phyloP scores from a whole-genome alignment of 2,329 filamentous ascomycete species.

The Rutstroemia sydowiana region DNA sequence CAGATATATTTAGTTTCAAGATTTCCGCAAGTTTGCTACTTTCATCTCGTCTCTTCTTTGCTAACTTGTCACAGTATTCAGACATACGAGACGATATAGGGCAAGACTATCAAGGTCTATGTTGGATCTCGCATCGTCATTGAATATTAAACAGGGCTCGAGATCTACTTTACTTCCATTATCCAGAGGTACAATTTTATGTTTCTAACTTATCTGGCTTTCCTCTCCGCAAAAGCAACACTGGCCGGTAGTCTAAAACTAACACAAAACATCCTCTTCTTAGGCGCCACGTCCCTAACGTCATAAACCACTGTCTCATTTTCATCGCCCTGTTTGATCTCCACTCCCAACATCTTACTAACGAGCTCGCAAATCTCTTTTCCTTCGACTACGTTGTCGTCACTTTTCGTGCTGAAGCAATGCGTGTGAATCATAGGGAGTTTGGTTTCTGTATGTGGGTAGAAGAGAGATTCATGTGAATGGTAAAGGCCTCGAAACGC shows the following conservation, averaged over 20 bases:
- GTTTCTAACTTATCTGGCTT: not conserved
- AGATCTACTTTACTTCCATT: not conserved
- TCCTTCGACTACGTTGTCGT: conserved; percentile 58
- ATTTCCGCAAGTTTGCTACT: too few relatives aligned
- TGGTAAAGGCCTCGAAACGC: conserved; percentile 73
- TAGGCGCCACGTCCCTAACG: conserved; percentile 82
- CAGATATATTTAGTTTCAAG: too few relatives aligned
- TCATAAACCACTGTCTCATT: conserved; percentile 47
- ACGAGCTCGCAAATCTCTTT: conserved; percentile 62
- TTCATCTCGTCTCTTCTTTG: too few relatives aligned
- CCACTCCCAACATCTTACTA: conserved; percentile 38
- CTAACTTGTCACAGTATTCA: too few relatives aligned
- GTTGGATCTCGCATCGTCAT: not conserved
- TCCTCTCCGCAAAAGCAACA: conserved; percentile 59
- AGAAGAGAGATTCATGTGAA: conserved; percentile 59
- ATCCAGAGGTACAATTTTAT: too few relatives aligned
- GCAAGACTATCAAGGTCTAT: too few relatives aligned
- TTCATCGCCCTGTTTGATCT: conserved; percentile 37
- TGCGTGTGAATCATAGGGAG: conserved; percentile 89
- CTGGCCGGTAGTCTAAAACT: conserved; percentile 78
- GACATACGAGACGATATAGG: too few relatives aligned
- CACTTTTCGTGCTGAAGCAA: conserved; percentile 80
- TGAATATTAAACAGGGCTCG: not conserved
- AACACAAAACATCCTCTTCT: conserved; percentile 95
- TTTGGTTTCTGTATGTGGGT: conserved; percentile 46